phyloP scores from a whole-genome alignment of 2,329 filamentous ascomycete species.

The Colletotrichum cuscutae region DNA sequence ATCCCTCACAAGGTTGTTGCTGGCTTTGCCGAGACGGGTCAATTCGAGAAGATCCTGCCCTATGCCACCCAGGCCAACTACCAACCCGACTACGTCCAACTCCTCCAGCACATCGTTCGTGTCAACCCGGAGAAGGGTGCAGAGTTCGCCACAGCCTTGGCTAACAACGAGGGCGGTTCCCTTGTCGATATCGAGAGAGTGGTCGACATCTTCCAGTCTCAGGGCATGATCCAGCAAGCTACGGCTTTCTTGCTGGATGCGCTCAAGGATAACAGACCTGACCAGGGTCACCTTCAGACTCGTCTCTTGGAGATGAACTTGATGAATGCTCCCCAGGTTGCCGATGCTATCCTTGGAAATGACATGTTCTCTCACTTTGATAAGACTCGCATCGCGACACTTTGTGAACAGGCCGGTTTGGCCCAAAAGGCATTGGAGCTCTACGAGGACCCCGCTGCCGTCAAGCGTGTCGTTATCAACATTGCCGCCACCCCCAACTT shows the following conservation, averaged over 20 bases:
- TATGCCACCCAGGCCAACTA: conserved; percentile 89
- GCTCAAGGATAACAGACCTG: conserved; percentile 91
- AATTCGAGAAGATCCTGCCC: conserved; percentile 95
- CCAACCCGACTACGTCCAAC: conserved; percentile 92
- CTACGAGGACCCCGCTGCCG: conserved; percentile 87
- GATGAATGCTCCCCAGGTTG: conserved; percentile 94
- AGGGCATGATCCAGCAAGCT: conserved; percentile 97
- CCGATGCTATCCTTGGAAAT: conserved; percentile 96
- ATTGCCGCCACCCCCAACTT: conserved; percentile 86
- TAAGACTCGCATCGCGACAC: conserved; percentile 84
- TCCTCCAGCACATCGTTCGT: conserved; percentile 92
- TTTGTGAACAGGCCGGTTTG: conserved; percentile 94
- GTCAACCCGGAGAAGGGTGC: conserved; percentile 93
- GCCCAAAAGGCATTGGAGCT: conserved; percentile 90
- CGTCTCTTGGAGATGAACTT: conserved; percentile 98
- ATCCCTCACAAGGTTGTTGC: conserved; percentile 94
- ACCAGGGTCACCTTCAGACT: conserved; percentile 94
- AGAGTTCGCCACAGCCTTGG: conserved; percentile 93
- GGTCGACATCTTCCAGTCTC: conserved; percentile 97
- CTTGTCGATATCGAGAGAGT: conserved; percentile 94
- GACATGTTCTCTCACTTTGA: conserved; percentile 99
- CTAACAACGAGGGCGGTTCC: conserved; percentile 87
- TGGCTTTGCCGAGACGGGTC: conserved; percentile 92
- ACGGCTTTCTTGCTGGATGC: conserved; percentile 98
- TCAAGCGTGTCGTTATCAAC: conserved; percentile 91